Conservation (phyloP, 345 rosid species). For the Ceriops decandra region DNA sequence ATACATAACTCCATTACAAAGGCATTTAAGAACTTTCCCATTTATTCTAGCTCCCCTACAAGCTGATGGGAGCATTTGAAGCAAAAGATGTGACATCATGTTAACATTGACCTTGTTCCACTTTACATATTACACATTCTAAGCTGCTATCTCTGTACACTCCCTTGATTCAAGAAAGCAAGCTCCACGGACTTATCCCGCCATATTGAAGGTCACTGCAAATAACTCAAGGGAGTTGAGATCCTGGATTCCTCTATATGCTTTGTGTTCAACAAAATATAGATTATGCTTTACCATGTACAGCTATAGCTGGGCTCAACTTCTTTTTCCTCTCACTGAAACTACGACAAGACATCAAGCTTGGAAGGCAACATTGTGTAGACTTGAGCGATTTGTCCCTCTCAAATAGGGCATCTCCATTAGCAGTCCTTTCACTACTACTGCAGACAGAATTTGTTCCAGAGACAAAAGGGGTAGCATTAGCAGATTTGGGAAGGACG, state of each 20-base stretch:
- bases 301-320: conserved; percentile 34
- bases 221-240: conserved; percentile 3
- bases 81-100: conserved; percentile 6
- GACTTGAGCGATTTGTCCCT: conserved; percentile 47
- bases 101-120: too few species aligned
- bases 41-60: conserved; percentile 1
- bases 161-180: conserved; percentile 2
- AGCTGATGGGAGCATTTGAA: not conserved
- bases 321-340: conserved; percentile 75
- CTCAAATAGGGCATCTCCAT: conserved; percentile 31
- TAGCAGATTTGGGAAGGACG: conserved; percentile 35
- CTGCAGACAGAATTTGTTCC: conserved; percentile 47
- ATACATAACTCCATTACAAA: conserved; percentile 1
- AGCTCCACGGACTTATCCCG: conserved; percentile 2
- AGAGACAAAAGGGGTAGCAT: conserved; percentile 48
- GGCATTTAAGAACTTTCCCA: not conserved
- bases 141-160: conserved; percentile 10
- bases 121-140: not conserved
- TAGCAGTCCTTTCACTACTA: conserved; percentile 46
- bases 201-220: not conserved
- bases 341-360: conserved; percentile 51
- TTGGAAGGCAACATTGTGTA: conserved; percentile 67
- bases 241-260: conserved; percentile 1
- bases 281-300: conserved; percentile 14
- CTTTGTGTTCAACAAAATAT: not conserved